These are phyloP conservation scores for Setaria italica DNA, from an alignment of 202 grass and related monocot genomes.

Conservation along the genomic window DNA sequence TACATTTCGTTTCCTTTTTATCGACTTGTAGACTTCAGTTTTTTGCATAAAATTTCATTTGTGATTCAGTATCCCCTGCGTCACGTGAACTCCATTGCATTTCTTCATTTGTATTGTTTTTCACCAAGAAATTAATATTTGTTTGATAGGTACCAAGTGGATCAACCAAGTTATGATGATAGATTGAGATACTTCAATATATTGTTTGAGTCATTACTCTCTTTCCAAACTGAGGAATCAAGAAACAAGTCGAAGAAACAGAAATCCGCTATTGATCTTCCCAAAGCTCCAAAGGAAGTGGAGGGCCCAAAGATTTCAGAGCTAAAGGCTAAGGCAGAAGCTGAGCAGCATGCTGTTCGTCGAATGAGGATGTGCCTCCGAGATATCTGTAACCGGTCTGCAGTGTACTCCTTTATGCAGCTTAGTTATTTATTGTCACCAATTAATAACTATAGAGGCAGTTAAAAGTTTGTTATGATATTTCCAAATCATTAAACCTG, in stretches of 20 bases:
- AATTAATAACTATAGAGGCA: constrained; percentile 13
- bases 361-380: constrained; percentile 96
- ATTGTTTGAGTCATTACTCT: constrained; percentile 71
- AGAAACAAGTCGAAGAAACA: constrained; percentile 70
- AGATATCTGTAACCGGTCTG: constrained; percentile 97
- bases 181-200: constrained; percentile 73
- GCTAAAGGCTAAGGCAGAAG: constrained; percentile 86
- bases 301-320: constrained; percentile 80
- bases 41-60: constrained; percentile 32
- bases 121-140: constrained; percentile 36
- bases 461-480: constrained; percentile 6
- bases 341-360: constrained; percentile 95
- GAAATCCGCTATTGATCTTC: constrained; percentile 74
- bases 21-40: constrained; percentile 32
- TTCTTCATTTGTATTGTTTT: constrained; percentile 41
- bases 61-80: not conserved
- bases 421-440: constrained; percentile 30
- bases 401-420: constrained; percentile 18
- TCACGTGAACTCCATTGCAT: constrained; percentile 9
- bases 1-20: constrained; percentile 22
- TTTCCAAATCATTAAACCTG: constrained; percentile 20
- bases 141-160: constrained; percentile 87
- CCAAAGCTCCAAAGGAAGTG: constrained; percentile 88
- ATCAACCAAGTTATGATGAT: constrained; percentile 78
- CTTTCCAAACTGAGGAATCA: constrained; percentile 83